These are phyloP conservation scores for Coemansia reversa DNA, from an alignment of 192 early-diverging fungal genomes.

Conservation along the genomic window DNA sequence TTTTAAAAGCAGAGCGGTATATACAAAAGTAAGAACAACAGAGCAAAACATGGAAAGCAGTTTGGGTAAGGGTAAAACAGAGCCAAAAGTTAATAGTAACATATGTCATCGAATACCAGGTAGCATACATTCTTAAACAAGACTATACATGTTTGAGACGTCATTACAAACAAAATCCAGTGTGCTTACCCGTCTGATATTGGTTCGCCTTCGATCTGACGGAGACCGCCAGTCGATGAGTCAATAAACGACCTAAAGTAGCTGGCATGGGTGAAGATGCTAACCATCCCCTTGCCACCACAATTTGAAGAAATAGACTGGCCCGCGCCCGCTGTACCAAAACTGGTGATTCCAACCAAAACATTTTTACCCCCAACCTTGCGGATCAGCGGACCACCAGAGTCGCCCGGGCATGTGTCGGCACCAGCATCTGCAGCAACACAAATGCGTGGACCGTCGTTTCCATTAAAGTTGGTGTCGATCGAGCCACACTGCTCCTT, in stretches of 20 bases:
- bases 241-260: slow-evolving; percentile 51
- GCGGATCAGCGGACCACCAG: slow-evolving; percentile 54
- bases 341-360: slow-evolving; percentile 54
- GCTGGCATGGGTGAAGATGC: slow-evolving; percentile 49
- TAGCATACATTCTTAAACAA: background rate
- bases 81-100: background rate
- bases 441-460: slow-evolving; percentile 45
- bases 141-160: background rate
- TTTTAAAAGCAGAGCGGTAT: background rate
- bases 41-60: background rate
- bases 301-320: slow-evolving; percentile 35
- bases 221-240: slow-evolving; percentile 40
- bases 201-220: slow-evolving; percentile 23
- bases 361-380: slow-evolving; percentile 33
- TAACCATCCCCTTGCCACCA: slow-evolving; percentile 49
- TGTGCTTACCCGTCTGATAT: slow-evolving; percentile 33
- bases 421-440: slow-evolving; percentile 40
- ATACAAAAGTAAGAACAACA: background rate
- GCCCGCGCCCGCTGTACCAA: slow-evolving; percentile 44
- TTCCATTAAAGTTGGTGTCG: slow-evolving; percentile 47
- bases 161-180: background rate
- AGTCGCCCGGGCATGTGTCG: slow-evolving; percentile 55
- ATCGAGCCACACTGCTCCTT: slow-evolving; percentile 34
- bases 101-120: background rate
- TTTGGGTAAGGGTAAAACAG: background rate